Evolutionary conservation across 108 stramenopile genomes (phyloP).

Genomic region (Thalassiosira profunda): DNA sequence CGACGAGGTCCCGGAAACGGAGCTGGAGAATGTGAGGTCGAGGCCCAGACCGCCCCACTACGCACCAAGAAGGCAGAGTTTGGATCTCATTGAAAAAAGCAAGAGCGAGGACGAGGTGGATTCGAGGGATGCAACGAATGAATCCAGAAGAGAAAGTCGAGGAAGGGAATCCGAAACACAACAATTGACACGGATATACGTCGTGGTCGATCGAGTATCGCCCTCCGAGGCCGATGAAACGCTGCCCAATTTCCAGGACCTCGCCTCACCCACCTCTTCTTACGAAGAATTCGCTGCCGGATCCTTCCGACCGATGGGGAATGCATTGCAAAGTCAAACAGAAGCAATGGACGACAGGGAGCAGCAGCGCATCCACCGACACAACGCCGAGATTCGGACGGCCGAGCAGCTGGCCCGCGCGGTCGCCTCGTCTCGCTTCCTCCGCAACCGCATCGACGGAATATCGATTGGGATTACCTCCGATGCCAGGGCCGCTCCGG

Average conservation of each 20-base stretch:
- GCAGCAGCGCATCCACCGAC: constrained; percentile 8
- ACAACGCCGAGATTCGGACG: constrained; percentile 22
- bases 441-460: constrained; percentile 56
- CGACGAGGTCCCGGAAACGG: constrained; percentile 12
- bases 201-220: constrained; percentile 54
- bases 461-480: constrained; percentile 58
- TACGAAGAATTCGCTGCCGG: too few species aligned
- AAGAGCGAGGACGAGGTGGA: too few species aligned
- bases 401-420: constrained; percentile 47
- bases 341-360: neutral
- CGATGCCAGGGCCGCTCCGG: constrained; percentile 65
- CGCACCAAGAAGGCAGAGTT: constrained; percentile 28
- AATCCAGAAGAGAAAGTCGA: neutral
- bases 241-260: constrained; percentile 20
- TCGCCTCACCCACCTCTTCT: constrained; percentile 4
- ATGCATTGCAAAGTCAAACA: neutral
- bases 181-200: constrained; percentile 35
- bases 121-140: neutral
- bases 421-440: constrained; percentile 35
- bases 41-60: constrained; percentile 2
- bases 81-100: too few species aligned
- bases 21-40: constrained; percentile 19
- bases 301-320: too few species aligned
- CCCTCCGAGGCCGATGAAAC: constrained; percentile 5
- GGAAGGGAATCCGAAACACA: constrained; percentile 1